Evolutionary conservation across 345 rosid species (phyloP), one percentile per base, ranked within the genome.

Genomic region (Pistacia vera): DNA sequence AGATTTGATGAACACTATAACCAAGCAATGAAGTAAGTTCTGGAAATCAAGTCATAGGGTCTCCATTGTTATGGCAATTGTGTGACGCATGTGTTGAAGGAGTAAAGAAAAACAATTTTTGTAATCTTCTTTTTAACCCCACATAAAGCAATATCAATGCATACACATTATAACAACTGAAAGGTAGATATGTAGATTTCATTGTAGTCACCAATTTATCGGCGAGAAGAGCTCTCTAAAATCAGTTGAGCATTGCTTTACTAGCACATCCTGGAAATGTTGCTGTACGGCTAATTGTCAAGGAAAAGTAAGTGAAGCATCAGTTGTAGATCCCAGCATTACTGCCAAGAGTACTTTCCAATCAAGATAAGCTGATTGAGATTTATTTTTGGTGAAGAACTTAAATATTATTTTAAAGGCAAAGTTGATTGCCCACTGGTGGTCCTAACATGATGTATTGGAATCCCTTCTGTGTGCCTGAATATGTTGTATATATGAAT

Each of bases 401-500:
- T 79, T 72, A 67, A 52, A 58, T 41, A 41, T 59, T 66, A 74
- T 77, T 25, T 63, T 56, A 68, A 61, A 73, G 68, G 82, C 75
- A 67, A 56, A 72, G 72, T 75, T 84, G 66, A 75, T 77, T 79
- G 63, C 70, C 83, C 78, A 78, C 68, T 68, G 79, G 71, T 75
- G 85, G 86, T 80, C 81, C 86, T 61, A 81, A 79, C 82, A 72
- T 65, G 84, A 57, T 73, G 79, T 72, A 72, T 75, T 81, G 83
- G 89, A 81, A 79, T 84, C 87, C 75, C 80, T 57, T 84, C 68
- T 81, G 38, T 73, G 81, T 77, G 77, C 77, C 60, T 55, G 81
- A 80, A 80, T 80, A 81, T 81, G 83, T 74, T 81, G 78, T 65
- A 79, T 25, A 25, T 25, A 25, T 85, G 88, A 83, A 76, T 82